Base-by-base conservation (phyloP, 169 alveolate species). In the Plasmodium vivax region DNA sequence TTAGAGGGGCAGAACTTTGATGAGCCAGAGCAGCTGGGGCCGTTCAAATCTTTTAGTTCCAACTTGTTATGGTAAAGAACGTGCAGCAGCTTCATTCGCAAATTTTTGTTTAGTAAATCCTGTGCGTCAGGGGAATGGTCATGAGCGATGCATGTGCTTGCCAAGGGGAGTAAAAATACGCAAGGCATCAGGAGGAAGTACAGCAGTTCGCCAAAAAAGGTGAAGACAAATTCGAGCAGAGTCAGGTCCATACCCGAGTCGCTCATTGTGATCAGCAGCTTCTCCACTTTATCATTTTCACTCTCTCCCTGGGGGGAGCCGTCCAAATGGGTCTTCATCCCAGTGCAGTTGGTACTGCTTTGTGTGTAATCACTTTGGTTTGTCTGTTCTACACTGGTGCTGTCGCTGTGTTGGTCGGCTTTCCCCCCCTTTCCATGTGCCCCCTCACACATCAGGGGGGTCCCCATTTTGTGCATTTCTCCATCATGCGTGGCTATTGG, bases 131-230 rank as follows among this genome's bases (percentile, higher is more conserved):
- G 30, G 19, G 82, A 8, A 85, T 85, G 93, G 16, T 85, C 85
- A 45, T 85, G 93, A 56, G 87, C 19, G 58, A 85, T 77, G 34
- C 84, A 85, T 85, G 41, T 16, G 68, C 32, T 85, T 19, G 30
- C 23, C 80, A 85, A 30, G 30, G 93, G 93, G 23, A 85, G 80
- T 32, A 85, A 43, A 77, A 19, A 85, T 75, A 85, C 45, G 27
- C 93, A 75, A 4, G 93, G 93, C 58, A 85, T 41, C 80, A 85
- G 41, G 32, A 85, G 93, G 45, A 85, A 85, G 56, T 85, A 85
- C 23, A 85, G 56, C 36, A 75, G 51, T 85, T 85, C 93, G 30
- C 85, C 54, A 56, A 85, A 54, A 77, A 54, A 75, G 8, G 77
- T 43, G 30, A 85, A 36, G 19, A 85, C 36, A 10, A 51, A 85